These are phyloP conservation scores for Buxus sempervirens DNA, from an alignment of 164 flowering plant genomes.

Conservation along the genomic window DNA sequence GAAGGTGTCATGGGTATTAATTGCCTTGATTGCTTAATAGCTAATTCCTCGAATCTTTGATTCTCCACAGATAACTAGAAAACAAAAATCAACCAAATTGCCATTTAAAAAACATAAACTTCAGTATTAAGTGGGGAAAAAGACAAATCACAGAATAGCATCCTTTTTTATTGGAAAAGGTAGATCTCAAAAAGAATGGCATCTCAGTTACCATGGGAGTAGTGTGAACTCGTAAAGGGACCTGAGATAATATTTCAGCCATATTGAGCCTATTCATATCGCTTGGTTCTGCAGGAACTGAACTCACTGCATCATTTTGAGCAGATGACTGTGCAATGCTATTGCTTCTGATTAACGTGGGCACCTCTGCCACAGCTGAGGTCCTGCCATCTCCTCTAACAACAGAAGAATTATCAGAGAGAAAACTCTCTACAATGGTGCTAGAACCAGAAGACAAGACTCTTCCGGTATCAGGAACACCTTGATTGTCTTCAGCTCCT, in stretches of 20 bases:
- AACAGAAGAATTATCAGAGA: slow-evolving; percentile 37
- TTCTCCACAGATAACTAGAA: slow-evolving; percentile 43
- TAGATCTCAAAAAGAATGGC: no score
- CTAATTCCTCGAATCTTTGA: slow-evolving; percentile 60
- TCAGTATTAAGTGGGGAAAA: neutral
- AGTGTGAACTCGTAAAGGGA: slow-evolving; percentile 39
- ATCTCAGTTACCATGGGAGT: slow-evolving; percentile 40
- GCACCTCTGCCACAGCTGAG: slow-evolving; percentile 65
- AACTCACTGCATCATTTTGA: slow-evolving; percentile 22
- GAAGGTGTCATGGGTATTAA: slow-evolving; percentile 58
- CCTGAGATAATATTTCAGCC: slow-evolving; percentile 66
- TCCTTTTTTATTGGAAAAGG: no score
- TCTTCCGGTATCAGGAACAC: slow-evolving; percentile 31
- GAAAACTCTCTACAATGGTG: slow-evolving; percentile 41
- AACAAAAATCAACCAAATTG: neutral
- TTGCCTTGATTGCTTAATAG: slow-evolving; percentile 57
- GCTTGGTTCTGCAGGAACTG: slow-evolving; percentile 25
- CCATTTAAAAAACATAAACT: neutral
- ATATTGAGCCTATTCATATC: slow-evolving; percentile 43
- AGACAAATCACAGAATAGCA: no score
- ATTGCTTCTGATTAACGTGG: slow-evolving; percentile 31
- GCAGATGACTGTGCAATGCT: slow-evolving; percentile 21
- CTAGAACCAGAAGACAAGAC: slow-evolving; percentile 57
- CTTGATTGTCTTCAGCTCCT: slow-evolving; percentile 46
- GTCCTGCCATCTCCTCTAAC: slow-evolving; percentile 61